Evolutionary conservation across 2,329 filamentous ascomycete genomes (phyloP).

Genomic region (Diatrype stigma): DNA sequence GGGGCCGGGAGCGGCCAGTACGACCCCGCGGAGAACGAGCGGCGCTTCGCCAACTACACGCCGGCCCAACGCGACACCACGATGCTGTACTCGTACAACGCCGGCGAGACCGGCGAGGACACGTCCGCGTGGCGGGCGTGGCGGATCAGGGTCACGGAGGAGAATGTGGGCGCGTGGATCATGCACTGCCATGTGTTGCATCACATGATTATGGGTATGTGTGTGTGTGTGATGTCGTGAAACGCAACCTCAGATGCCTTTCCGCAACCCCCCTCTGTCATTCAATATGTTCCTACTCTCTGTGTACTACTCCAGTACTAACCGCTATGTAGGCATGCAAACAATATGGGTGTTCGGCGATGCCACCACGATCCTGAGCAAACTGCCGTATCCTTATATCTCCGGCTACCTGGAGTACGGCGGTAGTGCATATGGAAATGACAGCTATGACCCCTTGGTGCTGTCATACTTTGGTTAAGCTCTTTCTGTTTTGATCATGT

Average conservation of each 20-base stretch:
- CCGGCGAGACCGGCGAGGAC: conserved; percentile 33
- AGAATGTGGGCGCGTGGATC: conserved; percentile 57
- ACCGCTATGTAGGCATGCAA: conserved; percentile 32
- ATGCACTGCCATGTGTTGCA: conserved; percentile 56
- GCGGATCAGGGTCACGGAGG: conserved; percentile 42
- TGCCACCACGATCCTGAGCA: conserved; percentile 29
- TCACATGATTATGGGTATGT: conserved; percentile 55
- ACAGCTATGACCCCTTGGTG: conserved; percentile 28
- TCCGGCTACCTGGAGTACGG: conserved; percentile 40
- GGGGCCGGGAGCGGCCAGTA: conserved; percentile 51
- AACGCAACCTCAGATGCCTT: too few relatives aligned
- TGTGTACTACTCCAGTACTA: conserved; percentile 3
- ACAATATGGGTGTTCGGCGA: conserved; percentile 38
- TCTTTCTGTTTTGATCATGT: not conserved
- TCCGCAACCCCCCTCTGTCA: too few relatives aligned
- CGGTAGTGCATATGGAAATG: conserved; percentile 42
- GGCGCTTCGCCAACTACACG: conserved; percentile 28
- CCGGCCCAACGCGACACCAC: conserved; percentile 44
- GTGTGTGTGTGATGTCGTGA: conserved; percentile 36
- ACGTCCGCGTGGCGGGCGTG: conserved; percentile 54
- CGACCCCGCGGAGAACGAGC: conserved; percentile 45
- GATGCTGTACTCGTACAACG: conserved; percentile 52
- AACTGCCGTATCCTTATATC: conserved; percentile 32
- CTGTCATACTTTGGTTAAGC: conserved; percentile 18
- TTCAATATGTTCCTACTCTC: conserved; percentile 21